phyloP scores from a whole-genome alignment of 805 yeast genomes.

The Starmera pachycereana region DNA sequence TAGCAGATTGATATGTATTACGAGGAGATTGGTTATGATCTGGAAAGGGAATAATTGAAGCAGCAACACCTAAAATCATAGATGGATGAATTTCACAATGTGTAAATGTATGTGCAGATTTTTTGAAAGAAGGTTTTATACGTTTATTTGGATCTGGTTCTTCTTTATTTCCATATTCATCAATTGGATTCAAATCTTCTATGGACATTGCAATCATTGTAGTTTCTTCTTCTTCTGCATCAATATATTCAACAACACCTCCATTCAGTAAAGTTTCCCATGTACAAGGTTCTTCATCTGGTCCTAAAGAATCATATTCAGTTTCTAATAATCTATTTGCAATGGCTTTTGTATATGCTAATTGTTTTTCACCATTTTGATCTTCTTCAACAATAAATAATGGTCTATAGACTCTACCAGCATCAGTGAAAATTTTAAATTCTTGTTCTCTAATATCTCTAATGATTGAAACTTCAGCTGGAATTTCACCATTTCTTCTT shows the following conservation, averaged over 20 bases:
- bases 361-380: conserved; percentile 52
- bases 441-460: conserved; percentile 96
- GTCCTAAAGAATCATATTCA: conserved; percentile 45
- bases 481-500: conserved; percentile 91
- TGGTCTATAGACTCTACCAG: conserved; percentile 97
- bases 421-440: conserved; percentile 93
- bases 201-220: conserved; percentile 98
- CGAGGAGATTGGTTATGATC: conserved; percentile 99
- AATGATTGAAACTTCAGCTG: conserved; percentile 93
- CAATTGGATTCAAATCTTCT: conserved; percentile 76
- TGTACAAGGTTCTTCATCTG: conserved; percentile 49
- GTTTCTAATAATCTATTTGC: conserved; percentile 56
- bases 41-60: conserved; percentile 98
- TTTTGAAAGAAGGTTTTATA: conserved; percentile 57
- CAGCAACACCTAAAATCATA: conserved; percentile 98
- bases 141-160: conserved; percentile 51
- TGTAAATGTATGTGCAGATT: conserved; percentile 76
- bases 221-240: conserved; percentile 98
- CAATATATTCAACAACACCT: conserved; percentile 93
- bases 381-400: conserved; percentile 88
- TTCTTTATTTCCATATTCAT: conserved; percentile 33
- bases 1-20: conserved; percentile 98
- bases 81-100: conserved; percentile 99
- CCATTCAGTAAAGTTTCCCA: conserved; percentile 78
- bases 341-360: conserved; percentile 78